Percentiles rank a stretch among this genome's conserved stretches.
Evolutionary conservation across 225 moss, liverwort and hornwort species (phyloP).

Genomic region (Antitrichia curtipendula): DNA sequence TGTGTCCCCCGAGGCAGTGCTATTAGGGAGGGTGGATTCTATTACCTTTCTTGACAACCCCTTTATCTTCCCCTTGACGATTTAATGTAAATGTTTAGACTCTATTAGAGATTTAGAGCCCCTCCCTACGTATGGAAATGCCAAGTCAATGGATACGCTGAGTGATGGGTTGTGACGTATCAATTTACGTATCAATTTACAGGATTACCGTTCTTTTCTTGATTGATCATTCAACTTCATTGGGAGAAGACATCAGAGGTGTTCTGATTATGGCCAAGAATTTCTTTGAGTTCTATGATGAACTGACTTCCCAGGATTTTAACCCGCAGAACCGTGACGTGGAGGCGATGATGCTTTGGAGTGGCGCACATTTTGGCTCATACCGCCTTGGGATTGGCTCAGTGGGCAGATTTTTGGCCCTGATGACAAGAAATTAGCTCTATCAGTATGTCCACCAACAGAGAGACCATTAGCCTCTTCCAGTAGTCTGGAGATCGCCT

Average conservation of each 20-base stretch:
- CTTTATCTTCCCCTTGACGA: not conserved
- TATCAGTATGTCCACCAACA: not conserved
- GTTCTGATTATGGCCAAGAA: not conserved
- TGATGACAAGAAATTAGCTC: not conserved
- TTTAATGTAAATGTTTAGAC: too few relatives aligned
- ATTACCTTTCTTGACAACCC: not conserved
- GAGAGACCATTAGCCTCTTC: not conserved
- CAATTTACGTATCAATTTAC: not conserved
- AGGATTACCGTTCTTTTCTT: not conserved
- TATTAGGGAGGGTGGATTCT: not conserved
- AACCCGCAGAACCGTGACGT: not conserved
- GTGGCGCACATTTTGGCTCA: not conserved
- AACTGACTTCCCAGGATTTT: not conserved
- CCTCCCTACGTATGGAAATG: not conserved
- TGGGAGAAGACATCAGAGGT: not conserved
- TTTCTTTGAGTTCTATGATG: not conserved
- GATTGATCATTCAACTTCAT: not conserved
- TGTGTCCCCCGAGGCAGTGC: not conserved
- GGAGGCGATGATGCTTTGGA: slow-evolving; percentile 1
- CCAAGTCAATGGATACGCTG: not conserved
- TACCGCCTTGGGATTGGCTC: slow-evolving; percentile 14
- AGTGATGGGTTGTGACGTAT: not conserved
- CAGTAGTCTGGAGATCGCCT: not conserved
- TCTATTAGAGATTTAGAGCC: not conserved
- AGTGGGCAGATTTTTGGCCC: slow-evolving; percentile 3